Evolutionary conservation across 306 rosid genomes (phyloP).

Genomic region (Quercus rubra): DNA sequence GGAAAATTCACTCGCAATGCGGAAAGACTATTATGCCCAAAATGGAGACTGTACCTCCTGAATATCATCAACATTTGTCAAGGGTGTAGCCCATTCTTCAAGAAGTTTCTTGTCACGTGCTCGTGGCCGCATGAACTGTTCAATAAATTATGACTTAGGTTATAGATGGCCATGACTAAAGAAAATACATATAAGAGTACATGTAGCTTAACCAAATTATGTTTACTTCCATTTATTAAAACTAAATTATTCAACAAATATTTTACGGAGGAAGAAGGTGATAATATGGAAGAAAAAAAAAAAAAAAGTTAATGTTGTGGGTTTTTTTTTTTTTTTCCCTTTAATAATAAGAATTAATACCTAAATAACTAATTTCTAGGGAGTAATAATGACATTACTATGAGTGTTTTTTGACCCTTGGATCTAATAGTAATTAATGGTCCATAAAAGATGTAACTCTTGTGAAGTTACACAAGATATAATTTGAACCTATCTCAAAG

Average conservation of each 20-base stretch:
- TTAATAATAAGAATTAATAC: no score
- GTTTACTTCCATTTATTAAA: background rate
- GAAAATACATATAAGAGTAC: background rate
- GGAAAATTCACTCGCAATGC: background rate
- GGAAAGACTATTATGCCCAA: background rate
- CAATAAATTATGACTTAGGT: background rate
- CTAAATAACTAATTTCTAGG: no score
- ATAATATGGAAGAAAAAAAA: no score
- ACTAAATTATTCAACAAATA: background rate
- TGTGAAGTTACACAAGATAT: no score
- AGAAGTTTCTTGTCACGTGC: conserved; percentile 80
- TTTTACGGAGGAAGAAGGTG: background rate
- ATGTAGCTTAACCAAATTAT: background rate
- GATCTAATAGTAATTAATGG: no score
- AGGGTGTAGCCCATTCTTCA: conserved; percentile 90
- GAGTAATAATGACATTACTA: no score
- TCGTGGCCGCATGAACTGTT: conserved; percentile 96
- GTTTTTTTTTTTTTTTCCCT: no score
- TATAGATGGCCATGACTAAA: background rate
- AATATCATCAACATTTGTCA: conserved; percentile 71
- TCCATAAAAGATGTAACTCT: no score
- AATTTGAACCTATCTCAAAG: no score
- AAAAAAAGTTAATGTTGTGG: no score
- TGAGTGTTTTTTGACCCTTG: no score
- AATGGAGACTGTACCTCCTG: conserved; percentile 54